Evolutionary conservation across 1,284 basidiomycete genomes (phyloP), one percentile per base, ranked within the genome.

Genomic region (Anthracocystis panici-leucophaei): DNA sequence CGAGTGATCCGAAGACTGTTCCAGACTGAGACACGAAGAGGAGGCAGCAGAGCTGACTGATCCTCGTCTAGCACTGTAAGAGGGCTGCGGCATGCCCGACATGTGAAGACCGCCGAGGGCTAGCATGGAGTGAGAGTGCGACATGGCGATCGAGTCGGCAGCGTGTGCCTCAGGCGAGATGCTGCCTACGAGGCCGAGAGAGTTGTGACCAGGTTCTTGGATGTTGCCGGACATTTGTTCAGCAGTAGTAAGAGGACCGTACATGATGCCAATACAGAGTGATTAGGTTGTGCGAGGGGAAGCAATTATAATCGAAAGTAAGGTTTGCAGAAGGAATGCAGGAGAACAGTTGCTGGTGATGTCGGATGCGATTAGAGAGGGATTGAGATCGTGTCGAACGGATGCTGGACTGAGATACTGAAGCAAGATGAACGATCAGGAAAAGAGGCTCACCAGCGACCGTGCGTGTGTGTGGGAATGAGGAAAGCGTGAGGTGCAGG

Each of bases 71-170:
- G 60, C 57, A 2, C 54, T 52, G 38, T 53, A 66, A 11, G 35
- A 29, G 29, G 54, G 45, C 25, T 64, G 60, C 11, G 65, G 54
- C 53, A 63, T 41, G 20, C 67, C 60, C 7, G 56, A 57, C 5
- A 52, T 20, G 2, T 58, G 50, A 29, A 69, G 53, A 1, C 51
- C 59, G 35, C 51, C 59, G 35, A 58, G 68, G 1, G 56, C 23
- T 9, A 72, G 75, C 65, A 60, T 72, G 1, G 72, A 75, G 20
- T 66, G 56, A 12, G 72, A 72, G 31, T 74, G 72, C 11, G 66
- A 62, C 72, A 75, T 74, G 53, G 62, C 46, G 21, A 71, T 55
- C 23, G 69, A 65, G 8, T 60, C 18, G 40, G 41, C 31, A 41
- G 55, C 40, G 12, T 66, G 54, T 11, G 35, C n/a, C 49, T 65